Base-by-base conservation (phyloP, 1,284 basidiomycete genomes). In the Ganoderma sinense region DNA sequence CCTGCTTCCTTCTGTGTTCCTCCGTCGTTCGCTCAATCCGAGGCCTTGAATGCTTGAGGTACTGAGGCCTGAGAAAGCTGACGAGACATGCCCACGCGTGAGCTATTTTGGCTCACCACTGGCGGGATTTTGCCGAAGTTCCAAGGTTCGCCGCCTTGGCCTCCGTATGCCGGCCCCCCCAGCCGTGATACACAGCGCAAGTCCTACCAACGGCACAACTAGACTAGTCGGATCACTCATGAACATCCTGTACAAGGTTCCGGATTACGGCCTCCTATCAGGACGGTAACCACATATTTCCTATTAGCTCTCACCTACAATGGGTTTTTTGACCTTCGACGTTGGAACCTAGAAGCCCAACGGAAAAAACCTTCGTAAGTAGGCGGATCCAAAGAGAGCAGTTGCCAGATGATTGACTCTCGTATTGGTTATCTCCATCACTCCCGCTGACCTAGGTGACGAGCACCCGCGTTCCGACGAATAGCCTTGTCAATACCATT, bases 51-150 rank as follows among this genome's bases (percentile, higher is more conserved):
- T 59, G 20, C 20, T 59, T 2, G 36, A 23, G 33, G 20, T 33
- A 39, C 20, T 13, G 39, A 1, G 20, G 29, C 7, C 23, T 45
- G 61, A 40, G 41, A 45, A 66, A n/a, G 45, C 13, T 55, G 40
- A 55, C 51, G 10, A 16, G 16, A 23, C 39, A 33, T 18, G n/a
- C 8, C 20, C 40, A n/a, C 45, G 31, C 16, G 36, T 48, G 65
- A 59, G 70, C 67, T 71, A 69, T 71, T 71, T 64, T 48, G 53
- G 64, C 62, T 36, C 2, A 16, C 36, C 58, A 31, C 13, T 62
- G 41, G 55, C 68, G 65, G 65, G 51, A 41, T 65, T 71, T 69
- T 58, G 61, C 71, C 71, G 69, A 69, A 43, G 66, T 66, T 14
- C 18, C 11, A 7, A 51, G 16, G 61, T 26, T 53, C 48, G n/a